Evolutionary conservation across 2,329 filamentous ascomycete species (phyloP), one percentile per base, ranked within the genome.

Genomic region (Diaporthe australafricana): DNA sequence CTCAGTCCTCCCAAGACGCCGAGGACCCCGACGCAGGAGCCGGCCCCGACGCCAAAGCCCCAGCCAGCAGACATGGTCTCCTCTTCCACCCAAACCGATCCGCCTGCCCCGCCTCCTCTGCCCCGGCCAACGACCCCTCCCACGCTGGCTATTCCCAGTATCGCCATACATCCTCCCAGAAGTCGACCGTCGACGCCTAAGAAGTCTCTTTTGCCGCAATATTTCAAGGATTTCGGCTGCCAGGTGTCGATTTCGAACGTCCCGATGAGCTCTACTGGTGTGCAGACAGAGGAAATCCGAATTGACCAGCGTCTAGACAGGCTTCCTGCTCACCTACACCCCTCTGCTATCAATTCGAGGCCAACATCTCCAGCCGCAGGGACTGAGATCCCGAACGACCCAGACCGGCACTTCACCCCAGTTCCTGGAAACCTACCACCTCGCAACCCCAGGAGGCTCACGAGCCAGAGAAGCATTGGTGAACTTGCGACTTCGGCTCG

Each of bases 261-360:
- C 75, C 84, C 83, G 50, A 91, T 87, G 70, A 86, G 83, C 56
- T 90, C 88, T 2, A 87, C 79, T 14, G 79, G 80, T 3, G 83
- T 95, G 71, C 96, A 99, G 84, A 99, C 96, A 0, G 95, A 98
- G 76, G 93, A 94, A 72, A 98, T 98, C 71, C 90, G 94, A 70
- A 89, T 97, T 7, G 95, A 97, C 78, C 90, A 90, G 83, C 90
- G 95, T 73, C 84, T 94, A 55, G 89, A 92, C 73, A 91, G 91
- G 75, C 86, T 98, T 32, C 94, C 94, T 17, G 85, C 90, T 1
- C 93, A 96, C 78, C 87, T 98, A 42, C 90, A 95, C 70, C 94
- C 95, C 0, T 96, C 94, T 0, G 87, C 91, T 22, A 93, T 97
- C 73, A 84, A 87, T 0, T 92, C 90, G 0, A 83, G 88, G 25